Percentiles rank a stretch among this genome's conserved stretches.
phyloP scores from a whole-genome alignment of 495 filamentous ascomycete genomes.

The Aspergillus incahuasiensis region DNA sequence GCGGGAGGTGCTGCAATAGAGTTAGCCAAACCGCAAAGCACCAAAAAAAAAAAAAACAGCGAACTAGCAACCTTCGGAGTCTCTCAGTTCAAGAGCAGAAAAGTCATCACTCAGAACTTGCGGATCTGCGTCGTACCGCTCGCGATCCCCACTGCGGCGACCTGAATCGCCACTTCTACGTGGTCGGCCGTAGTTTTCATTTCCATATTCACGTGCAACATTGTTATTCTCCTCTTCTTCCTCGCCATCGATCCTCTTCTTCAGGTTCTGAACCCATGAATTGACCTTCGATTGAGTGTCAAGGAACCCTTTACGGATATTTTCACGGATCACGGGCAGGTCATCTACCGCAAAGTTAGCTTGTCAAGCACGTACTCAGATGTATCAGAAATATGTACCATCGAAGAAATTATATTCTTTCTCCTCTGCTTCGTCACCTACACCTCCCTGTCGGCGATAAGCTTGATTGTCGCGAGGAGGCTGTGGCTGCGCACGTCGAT shows the following conservation, averaged over 20 bases:
- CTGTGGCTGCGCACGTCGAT: constrained; percentile 40
- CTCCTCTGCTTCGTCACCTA: constrained; percentile 48
- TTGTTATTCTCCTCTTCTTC: constrained; percentile 53
- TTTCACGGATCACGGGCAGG: constrained; percentile 87
- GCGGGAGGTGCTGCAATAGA: constrained; percentile 39
- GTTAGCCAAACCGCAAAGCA: constrained; percentile 1
- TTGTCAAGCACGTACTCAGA: constrained; percentile 7
- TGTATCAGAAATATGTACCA: constrained; percentile 36
- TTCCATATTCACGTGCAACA: constrained; percentile 44
- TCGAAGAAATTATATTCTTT: constrained; percentile 87
- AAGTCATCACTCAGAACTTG: constrained; percentile 88
- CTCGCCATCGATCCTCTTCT: constrained; percentile 86
- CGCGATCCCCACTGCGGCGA: constrained; percentile 73
- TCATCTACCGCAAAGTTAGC: constrained; percentile 56
- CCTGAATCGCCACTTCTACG: constrained; percentile 54
- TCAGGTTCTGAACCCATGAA: constrained; percentile 82
- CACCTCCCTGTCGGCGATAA: constrained; percentile 27
- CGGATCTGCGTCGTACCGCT: constrained; percentile 94
- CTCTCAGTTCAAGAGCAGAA: constrained; percentile 75
- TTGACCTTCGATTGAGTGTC: constrained; percentile 94
- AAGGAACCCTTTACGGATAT: constrained; percentile 88
- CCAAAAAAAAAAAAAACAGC: too few species aligned
- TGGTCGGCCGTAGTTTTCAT: constrained; percentile 32
- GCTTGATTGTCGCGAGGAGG: constrained; percentile 40
- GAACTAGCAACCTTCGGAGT: constrained; percentile 59